Base-by-base conservation (phyloP, 2,329 filamentous ascomycete species). In the Xylariales sp. region DNA sequence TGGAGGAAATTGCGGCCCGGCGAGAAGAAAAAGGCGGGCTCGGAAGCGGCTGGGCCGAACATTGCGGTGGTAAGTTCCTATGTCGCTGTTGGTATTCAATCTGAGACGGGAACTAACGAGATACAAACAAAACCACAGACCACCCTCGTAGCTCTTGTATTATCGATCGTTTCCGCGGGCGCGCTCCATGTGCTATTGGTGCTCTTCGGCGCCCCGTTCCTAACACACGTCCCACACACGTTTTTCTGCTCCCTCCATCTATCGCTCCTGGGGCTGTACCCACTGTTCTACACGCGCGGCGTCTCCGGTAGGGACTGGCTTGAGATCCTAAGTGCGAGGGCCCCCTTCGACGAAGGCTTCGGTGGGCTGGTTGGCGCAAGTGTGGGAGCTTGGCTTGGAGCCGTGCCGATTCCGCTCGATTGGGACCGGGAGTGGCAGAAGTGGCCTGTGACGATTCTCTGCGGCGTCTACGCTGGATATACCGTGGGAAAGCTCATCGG, bases 381-480 rank as follows among this genome's bases (percentile, higher is more conserved):
- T 32, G 75, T 95, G 1, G 96, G 96, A 5, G 93, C 93, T 48
- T 98, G 96, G 96, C 82, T 97, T 49, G 96, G 96, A 3, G 96
- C 96, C 7, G 89, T 98, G 61, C 96, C 97, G 0, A 98, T 99
- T 74, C 96, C 96, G 1, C 83, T 99, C 72, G 96, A 99, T 79
- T 98, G 95, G 95, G 96, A 99, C 79, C 90, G 96, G n/a, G 94
- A 97, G 74, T 99, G 96, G 96, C 96, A 99, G 87, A 93, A 91
- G 79, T 99, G 95, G 92, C 96, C 96, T 0, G 91, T 98, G 55
- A 99, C 96, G 0, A 92, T 99, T 66, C 81, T 98, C 4, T 89
- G 88, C 1, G 96, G 96, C 2, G 85, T 92, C 18, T 98, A 97
- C 80, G 81, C 88, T 5, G 96, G 96, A 0, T 94, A 92, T 79